These are phyloP conservation scores for Xylariales sp. DNA, from an alignment of 2,329 filamentous ascomycete species.

Conservation along the genomic window DNA sequence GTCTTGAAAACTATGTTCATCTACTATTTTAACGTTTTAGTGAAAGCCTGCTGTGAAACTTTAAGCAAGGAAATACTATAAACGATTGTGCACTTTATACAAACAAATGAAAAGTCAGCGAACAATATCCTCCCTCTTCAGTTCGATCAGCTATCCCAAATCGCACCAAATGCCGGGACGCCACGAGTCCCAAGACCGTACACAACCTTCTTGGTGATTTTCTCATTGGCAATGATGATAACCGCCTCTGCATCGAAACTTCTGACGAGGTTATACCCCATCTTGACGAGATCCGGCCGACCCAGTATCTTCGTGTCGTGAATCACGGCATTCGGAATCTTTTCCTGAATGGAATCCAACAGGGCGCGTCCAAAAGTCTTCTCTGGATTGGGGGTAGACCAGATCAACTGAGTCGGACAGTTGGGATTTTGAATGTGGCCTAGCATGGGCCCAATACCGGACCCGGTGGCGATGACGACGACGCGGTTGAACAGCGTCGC, in stretches of 20 bases:
- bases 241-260: constrained; percentile 62
- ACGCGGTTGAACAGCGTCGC: constrained; percentile 61
- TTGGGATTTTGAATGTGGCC: constrained; percentile 51
- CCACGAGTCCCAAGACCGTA: constrained; percentile 63
- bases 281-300: constrained; percentile 49
- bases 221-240: constrained; percentile 67
- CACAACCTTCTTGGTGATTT: constrained; percentile 62
- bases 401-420: constrained; percentile 55
- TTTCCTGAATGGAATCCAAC: constrained; percentile 47
- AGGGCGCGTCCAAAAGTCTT: constrained; percentile 58
- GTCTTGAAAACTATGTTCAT: no score
- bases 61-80: no score
- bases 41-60: no score
- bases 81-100: no score
- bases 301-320: constrained; percentile 60
- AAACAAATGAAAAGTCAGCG: no score
- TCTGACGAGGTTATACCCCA: constrained; percentile 49
- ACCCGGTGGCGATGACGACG: constrained; percentile 66
- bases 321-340: constrained; percentile 60
- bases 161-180: constrained; percentile 65
- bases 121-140: no score
- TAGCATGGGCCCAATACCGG: constrained; percentile 66
- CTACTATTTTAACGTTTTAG: no score
- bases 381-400: constrained; percentile 60
- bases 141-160: constrained; percentile 64